Evolutionary conservation across 2,329 filamentous ascomycete genomes (phyloP).

Genomic region (Penicillium oxalicum): DNA sequence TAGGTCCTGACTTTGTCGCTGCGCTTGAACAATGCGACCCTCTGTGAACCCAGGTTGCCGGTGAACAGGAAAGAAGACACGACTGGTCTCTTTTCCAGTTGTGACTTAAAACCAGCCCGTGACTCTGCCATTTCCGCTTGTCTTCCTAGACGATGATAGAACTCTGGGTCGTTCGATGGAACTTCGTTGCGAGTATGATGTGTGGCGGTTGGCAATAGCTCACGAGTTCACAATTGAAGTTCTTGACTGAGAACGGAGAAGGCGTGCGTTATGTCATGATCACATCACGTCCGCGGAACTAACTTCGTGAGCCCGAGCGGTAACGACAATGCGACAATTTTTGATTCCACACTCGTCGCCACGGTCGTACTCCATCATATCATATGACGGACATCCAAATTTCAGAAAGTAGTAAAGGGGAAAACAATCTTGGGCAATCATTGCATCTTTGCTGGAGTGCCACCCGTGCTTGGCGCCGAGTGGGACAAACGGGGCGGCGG

Average conservation of each 20-base stretch:
- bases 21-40: slow-evolving; percentile 58
- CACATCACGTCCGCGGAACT: background rate
- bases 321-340: background rate
- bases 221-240: no score
- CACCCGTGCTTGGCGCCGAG: no score
- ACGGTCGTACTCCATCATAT: no score
- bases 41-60: slow-evolving; percentile 25
- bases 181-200: no score
- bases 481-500: no score
- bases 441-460: no score
- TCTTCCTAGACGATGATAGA: background rate
- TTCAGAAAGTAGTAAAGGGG: no score
- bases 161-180: background rate
- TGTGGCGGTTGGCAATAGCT: no score
- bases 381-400: no score
- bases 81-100: slow-evolving; percentile 27
- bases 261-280: background rate
- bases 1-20: slow-evolving; percentile 57
- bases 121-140: slow-evolving; percentile 4
- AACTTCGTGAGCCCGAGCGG: background rate
- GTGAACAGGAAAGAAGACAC: slow-evolving; percentile 44
- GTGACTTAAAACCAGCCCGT: slow-evolving; percentile 3
- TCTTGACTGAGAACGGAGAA: no score
- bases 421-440: no score
- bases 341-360: background rate